These are phyloP conservation scores for Tylopilus intermedius DNA, from an alignment of 768 basidiomycete species.

Conservation along the genomic window DNA sequence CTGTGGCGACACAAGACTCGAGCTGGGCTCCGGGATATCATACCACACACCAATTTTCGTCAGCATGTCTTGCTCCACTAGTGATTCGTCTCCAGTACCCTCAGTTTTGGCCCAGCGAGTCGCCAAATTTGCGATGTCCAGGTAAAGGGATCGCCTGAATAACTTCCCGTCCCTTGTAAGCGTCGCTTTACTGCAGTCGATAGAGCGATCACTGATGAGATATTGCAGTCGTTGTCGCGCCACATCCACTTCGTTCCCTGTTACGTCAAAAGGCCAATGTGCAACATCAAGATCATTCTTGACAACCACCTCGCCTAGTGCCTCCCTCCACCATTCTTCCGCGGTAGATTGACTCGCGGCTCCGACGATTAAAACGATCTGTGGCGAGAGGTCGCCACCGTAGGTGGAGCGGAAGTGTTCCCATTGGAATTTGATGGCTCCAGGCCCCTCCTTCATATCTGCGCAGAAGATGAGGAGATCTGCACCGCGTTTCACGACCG, in stretches of 20 bases:
- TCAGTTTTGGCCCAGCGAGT: slow-evolving; percentile 11
- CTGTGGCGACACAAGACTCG: background rate
- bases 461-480: slow-evolving; percentile 27
- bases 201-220: slow-evolving; percentile 21
- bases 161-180: slow-evolving; percentile 5
- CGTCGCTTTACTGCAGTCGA: slow-evolving; percentile 17
- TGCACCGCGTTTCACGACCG: slow-evolving; percentile 19
- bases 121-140: slow-evolving; percentile 14
- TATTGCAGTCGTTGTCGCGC: slow-evolving; percentile 5
- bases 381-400: slow-evolving; percentile 25
- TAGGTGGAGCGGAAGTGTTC: slow-evolving; percentile 25
- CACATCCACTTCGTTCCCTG: background rate
- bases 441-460: slow-evolving; percentile 1
- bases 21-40: background rate
- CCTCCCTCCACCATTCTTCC: slow-evolving; percentile 20
- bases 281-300: slow-evolving; percentile 11
- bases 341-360: slow-evolving; percentile 12
- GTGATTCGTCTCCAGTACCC: background rate
- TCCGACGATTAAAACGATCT: slow-evolving; percentile 22
- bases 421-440: slow-evolving; percentile 20
- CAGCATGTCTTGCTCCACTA: slow-evolving; percentile 13
- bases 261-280: slow-evolving; percentile 1
- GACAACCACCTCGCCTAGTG: slow-evolving; percentile 1
- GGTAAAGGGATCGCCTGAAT: slow-evolving; percentile 10
- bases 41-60: slow-evolving; percentile 21